Conservation (phyloP, 805 yeast species). For the Candida suzukii region DNA sequence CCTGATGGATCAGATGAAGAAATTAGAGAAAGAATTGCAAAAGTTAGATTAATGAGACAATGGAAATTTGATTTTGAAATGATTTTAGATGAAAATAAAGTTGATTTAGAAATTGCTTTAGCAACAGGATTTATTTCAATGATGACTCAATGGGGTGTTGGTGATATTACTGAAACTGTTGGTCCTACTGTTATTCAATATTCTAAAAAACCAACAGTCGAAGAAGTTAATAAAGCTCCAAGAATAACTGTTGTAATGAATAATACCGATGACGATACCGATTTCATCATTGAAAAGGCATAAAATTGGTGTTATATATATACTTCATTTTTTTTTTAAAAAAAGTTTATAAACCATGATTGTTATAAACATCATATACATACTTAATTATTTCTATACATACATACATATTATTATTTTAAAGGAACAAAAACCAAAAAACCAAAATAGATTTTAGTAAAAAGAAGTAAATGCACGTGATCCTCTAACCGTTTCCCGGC, state of each 20-base stretch:
- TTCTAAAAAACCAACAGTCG: slow-evolving; percentile 3
- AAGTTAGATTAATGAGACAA: slow-evolving; percentile 49
- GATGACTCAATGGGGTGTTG: slow-evolving; percentile 63
- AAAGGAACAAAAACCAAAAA: no score
- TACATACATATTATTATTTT: no score
- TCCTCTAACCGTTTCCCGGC: no score
- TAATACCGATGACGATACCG: slow-evolving; percentile 24
- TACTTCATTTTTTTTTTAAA: no score
- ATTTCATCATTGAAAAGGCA: slow-evolving; percentile 23
- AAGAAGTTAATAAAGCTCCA: slow-evolving; percentile 10
- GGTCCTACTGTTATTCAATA: slow-evolving; percentile 37
- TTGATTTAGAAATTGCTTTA: slow-evolving; percentile 45
- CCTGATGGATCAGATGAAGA: slow-evolving; percentile 55
- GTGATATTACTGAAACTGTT: slow-evolving; percentile 43
- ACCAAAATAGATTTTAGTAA: no score
- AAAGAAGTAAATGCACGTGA: no score
- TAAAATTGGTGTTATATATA: no score
- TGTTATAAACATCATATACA: no score
- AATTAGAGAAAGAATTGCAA: slow-evolving; percentile 44
- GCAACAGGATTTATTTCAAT: slow-evolving; percentile 57
- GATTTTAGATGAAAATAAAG: slow-evolving; percentile 37
- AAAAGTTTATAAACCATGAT: no score
- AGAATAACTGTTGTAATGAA: slow-evolving; percentile 21
- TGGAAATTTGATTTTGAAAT: slow-evolving; percentile 55
- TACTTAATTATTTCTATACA: no score